Evolutionary conservation across 2,329 filamentous ascomycete genomes (phyloP), one percentile per base, ranked within the genome.

Genomic region (Triangularia setosa): DNA sequence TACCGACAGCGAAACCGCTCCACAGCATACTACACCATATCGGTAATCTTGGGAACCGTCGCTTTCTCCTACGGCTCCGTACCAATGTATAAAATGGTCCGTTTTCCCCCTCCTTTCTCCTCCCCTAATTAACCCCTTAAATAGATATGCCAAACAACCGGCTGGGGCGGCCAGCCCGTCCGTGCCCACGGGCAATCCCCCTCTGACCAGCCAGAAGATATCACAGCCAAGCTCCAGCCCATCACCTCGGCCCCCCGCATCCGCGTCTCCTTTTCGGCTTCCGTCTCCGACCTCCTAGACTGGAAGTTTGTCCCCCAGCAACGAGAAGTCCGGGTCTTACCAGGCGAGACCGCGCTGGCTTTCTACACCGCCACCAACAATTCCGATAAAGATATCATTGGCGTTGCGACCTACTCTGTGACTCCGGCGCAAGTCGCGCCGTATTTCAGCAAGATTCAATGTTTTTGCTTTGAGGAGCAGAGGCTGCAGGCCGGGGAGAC

Each of bases 371-470:
- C 95, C 12, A 97, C 93, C 63, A 99, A 99, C 80, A 89, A 87
- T 69, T 92, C 91, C 66, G 86, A 91, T 68, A 87, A 90, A 69
- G 96, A 99, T 80, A 98, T 99, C 72, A 98, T 99, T 73, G 95
- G 95, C 57, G 93, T 99, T 53, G 95, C 95, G 11, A 99, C 95
- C 7, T 99, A 99, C 79, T 96, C 92, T 74, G 96, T 99, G 28
- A 97, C 94, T 2, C 95, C 95, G 0, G 95, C 87, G 3, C 95
- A 99, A 79, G 93, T 96, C 54, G 94, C 95, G 53, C 93, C 92
- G 1, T 99, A 99, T 77, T 99, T 99, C 75, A 96, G 91, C 85
- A 99, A 99, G 84, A 99, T 99, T 55, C 95, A 99, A 78, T 99
- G 95, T 75, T 99, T 99, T 78, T 99, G 95, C 78, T 99, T 99